phyloP scores from a whole-genome alignment of 2,329 filamentous ascomycete species.

The Paracorniculantispora psalliotae region DNA sequence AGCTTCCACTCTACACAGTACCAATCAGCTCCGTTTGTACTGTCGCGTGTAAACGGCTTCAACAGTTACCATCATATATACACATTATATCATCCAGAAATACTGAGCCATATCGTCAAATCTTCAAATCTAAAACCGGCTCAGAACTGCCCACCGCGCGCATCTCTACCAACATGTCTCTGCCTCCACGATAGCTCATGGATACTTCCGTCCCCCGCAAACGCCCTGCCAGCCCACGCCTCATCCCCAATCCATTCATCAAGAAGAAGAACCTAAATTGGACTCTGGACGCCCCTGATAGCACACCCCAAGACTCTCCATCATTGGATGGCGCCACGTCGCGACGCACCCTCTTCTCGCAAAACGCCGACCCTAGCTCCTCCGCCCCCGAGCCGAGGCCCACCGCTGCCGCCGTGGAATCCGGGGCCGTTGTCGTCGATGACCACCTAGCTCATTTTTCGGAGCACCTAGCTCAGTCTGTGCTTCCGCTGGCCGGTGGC shows the following conservation, averaged over 20 bases:
- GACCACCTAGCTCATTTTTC: conserved; percentile 38
- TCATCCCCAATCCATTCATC: conserved; percentile 42
- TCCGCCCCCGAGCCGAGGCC: conserved; percentile 10
- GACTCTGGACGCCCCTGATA: conserved; percentile 28
- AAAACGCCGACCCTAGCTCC: not conserved
- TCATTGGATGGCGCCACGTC: not conserved
- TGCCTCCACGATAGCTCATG: conserved; percentile 17
- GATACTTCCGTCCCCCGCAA: conserved; percentile 21
- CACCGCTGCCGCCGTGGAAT: conserved; percentile 35
- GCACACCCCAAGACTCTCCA: not conserved
- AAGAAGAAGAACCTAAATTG: conserved; percentile 43
- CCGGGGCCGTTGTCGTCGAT: conserved; percentile 30
- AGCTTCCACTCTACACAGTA: not conserved
- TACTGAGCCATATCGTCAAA: too few species aligned
- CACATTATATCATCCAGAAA: not conserved
- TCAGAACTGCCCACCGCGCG: too few species aligned
- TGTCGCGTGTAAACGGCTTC: not conserved
- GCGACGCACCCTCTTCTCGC: not conserved
- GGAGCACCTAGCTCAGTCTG: conserved; percentile 25
- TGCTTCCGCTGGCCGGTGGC: conserved; percentile 20
- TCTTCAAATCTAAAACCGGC: too few species aligned
- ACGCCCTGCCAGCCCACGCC: conserved; percentile 25
- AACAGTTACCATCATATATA: not conserved
- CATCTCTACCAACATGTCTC: not conserved
- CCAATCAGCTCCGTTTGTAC: not conserved